These are phyloP conservation scores for Ophiostoma piceae DNA, from an alignment of 2,329 filamentous ascomycete species.

Conservation along the genomic window DNA sequence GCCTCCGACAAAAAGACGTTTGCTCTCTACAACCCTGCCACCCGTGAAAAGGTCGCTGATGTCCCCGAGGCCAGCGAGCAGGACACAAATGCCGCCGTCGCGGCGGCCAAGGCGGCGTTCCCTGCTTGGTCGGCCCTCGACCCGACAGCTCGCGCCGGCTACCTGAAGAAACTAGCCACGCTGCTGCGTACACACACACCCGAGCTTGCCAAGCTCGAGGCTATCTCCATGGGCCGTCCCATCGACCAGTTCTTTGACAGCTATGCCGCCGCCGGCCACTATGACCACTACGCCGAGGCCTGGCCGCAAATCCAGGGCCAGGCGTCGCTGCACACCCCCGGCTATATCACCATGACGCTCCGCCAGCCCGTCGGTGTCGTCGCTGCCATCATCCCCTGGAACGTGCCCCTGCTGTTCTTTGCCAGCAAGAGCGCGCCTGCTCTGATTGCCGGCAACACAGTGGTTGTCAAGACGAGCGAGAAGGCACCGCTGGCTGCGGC, in stretches of 20 bases:
- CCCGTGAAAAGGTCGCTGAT: conserved; percentile 37
- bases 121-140: conserved; percentile 42
- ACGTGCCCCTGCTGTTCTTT: conserved; percentile 61
- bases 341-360: conserved; percentile 42
- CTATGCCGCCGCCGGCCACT: conserved; percentile 34
- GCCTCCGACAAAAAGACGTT: conserved; percentile 44
- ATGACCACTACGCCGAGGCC: conserved; percentile 41
- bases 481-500: conserved; percentile 53
- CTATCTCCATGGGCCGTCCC: conserved; percentile 43
- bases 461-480: conserved; percentile 54
- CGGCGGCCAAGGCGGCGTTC: conserved; percentile 41
- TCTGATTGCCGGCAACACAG: conserved; percentile 51
- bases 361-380: conserved; percentile 50
- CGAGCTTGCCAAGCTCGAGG: conserved; percentile 43
- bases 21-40: conserved; percentile 41
- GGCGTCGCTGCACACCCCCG: conserved; percentile 45
- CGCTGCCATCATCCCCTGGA: conserved; percentile 58
- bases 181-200: conserved; percentile 39
- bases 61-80: conserved; percentile 43
- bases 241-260: conserved; percentile 39
- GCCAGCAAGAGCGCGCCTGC: conserved; percentile 63
- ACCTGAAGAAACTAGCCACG: conserved; percentile 42
- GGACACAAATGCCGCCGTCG: conserved; percentile 42
- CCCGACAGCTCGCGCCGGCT: conserved; percentile 37
- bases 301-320: conserved; percentile 42